These are phyloP conservation scores for Mycena rebaudengoi DNA, from an alignment of 768 basidiomycete species.

Conservation along the genomic window DNA sequence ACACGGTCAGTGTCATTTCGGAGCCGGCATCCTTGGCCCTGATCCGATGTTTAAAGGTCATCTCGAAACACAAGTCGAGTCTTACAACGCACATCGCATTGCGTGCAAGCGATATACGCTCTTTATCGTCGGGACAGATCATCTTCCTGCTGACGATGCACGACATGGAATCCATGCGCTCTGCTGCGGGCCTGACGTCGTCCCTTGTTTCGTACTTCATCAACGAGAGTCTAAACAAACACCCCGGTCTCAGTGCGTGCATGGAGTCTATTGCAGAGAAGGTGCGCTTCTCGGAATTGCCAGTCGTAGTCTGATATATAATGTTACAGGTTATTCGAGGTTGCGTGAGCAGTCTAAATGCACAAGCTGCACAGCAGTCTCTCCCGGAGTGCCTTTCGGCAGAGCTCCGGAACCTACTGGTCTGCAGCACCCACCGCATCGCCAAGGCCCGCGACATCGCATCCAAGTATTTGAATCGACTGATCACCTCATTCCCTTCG, in stretches of 20 bases:
- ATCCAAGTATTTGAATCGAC: conserved; percentile 80
- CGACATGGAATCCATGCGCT: conserved; percentile 89
- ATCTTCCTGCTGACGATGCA: conserved; percentile 88
- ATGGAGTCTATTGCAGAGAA: conserved; percentile 91
- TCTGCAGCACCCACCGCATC: conserved; percentile 84
- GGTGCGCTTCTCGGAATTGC: conserved; percentile 47
- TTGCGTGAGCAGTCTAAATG: conserved; percentile 75
- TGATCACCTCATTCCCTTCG: conserved; percentile 93
- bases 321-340: conserved; percentile 80
- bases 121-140: conserved; percentile 81
- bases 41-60: conserved; percentile 61
- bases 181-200: conserved; percentile 80
- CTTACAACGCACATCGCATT: conserved; percentile 74
- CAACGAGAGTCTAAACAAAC: conserved; percentile 84
- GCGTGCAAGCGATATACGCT: conserved; percentile 73
- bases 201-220: conserved; percentile 88
- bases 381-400: conserved; percentile 72
- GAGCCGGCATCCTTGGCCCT: not conserved
- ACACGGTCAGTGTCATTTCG: conserved; percentile 59
- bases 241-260: conserved; percentile 69
- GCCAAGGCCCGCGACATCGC: conserved; percentile 85
- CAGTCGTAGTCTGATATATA: conserved; percentile 7
- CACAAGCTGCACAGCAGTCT: conserved; percentile 81
- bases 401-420: conserved; percentile 80
- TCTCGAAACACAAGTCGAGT: conserved; percentile 69